Percentiles rank a stretch among this genome's conserved stretches.
These are phyloP conservation scores for Phaseolus lunatus DNA, from an alignment of 306 rosid species.

Conservation along the genomic window DNA sequence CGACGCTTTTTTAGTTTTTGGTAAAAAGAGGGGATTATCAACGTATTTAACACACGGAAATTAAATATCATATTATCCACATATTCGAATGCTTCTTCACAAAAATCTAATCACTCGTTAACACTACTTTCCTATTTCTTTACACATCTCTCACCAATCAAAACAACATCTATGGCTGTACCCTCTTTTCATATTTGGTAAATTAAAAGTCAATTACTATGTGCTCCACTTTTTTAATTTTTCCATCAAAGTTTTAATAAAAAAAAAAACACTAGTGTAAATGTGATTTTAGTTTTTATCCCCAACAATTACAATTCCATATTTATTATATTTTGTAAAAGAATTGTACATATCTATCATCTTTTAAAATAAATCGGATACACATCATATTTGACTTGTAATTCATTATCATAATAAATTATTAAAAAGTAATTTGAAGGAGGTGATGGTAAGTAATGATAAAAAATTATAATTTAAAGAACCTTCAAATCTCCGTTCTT, in stretches of 20 bases:
- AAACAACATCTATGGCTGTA: slow-evolving; percentile 13
- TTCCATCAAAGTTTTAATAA: not conserved
- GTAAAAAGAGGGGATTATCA: not conserved
- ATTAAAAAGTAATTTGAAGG: no score
- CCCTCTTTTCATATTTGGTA: not conserved
- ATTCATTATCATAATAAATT: no score
- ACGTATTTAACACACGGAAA: slow-evolving; percentile 7
- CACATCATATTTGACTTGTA: no score
- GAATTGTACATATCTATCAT: no score
- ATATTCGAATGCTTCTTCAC: slow-evolving; percentile 26
- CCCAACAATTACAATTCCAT: no score
- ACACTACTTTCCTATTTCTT: slow-evolving; percentile 20
- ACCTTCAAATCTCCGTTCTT: slow-evolving; percentile 84
- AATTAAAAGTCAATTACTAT: not conserved
- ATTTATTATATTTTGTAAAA: no score
- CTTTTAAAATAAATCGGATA: no score
- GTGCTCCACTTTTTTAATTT: not conserved
- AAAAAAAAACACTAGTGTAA: not conserved
- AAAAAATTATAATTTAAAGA: no score
- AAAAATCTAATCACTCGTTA: not conserved
- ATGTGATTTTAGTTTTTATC: no score
- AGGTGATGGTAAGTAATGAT: no score
- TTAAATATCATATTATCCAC: slow-evolving; percentile 24
- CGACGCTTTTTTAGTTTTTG: not conserved
- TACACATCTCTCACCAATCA: not conserved